Percentiles rank a stretch among this genome's conserved stretches.
Conservation (phyloP, 345 rosid species). For the Corchorus olitorius region DNA sequence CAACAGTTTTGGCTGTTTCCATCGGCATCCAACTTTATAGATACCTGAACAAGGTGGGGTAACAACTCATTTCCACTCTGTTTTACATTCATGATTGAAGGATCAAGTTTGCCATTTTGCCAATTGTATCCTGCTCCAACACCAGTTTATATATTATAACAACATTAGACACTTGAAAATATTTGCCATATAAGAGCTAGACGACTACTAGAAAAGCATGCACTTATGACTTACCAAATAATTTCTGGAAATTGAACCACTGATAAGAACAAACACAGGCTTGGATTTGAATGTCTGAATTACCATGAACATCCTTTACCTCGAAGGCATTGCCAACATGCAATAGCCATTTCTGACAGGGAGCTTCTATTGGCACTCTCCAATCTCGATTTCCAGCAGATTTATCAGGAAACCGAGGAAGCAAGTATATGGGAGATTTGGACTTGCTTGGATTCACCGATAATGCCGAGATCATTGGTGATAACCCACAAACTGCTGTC, state of each 20-base stretch:
- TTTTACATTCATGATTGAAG: slow-evolving; percentile 66
- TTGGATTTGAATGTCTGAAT: slow-evolving; percentile 52
- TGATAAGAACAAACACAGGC: slow-evolving; percentile 75
- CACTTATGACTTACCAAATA: slow-evolving; percentile 54
- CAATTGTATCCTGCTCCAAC: slow-evolving; percentile 66
- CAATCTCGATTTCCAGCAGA: slow-evolving; percentile 52
- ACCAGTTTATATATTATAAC: not conserved
- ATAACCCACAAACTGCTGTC: slow-evolving; percentile 68
- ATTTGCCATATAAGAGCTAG: not conserved
- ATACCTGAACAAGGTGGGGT: slow-evolving; percentile 75
- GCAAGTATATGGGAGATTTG: slow-evolving; percentile 74
- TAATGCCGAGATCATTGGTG: slow-evolving; percentile 93
- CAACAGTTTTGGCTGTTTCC: slow-evolving; percentile 52
- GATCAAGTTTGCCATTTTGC: slow-evolving; percentile 74
- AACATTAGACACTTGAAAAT: not conserved
- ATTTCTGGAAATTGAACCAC: slow-evolving; percentile 85
- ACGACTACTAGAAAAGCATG: not conserved
- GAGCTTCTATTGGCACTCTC: slow-evolving; percentile 74
- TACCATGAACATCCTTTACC: slow-evolving; percentile 41
- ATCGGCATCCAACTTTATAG: slow-evolving; percentile 49
- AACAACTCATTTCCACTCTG: slow-evolving; percentile 37
- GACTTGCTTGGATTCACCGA: slow-evolving; percentile 73
- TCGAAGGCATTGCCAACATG: slow-evolving; percentile 83
- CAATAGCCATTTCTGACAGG: slow-evolving; percentile 73
- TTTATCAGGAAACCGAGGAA: slow-evolving; percentile 59